Evolutionary conservation across 441 rosid species (phyloP).

Genomic region (Mallotus japonicus): DNA sequence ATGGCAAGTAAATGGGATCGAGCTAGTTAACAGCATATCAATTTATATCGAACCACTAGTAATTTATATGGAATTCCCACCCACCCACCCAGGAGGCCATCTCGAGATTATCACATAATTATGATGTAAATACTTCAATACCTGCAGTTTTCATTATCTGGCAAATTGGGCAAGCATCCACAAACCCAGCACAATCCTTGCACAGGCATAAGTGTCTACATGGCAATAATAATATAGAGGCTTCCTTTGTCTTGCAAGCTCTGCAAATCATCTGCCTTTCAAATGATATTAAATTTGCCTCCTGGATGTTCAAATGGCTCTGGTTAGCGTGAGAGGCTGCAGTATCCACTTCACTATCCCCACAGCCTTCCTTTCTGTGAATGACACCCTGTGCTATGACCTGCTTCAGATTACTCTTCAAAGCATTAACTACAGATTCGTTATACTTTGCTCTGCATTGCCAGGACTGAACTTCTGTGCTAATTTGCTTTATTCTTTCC

Average conservation of each 20-base stretch:
- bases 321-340: constrained; percentile 52
- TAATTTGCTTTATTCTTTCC: constrained; percentile 57
- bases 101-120: no score
- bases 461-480: constrained; percentile 59
- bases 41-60: no score
- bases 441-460: constrained; percentile 63
- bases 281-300: constrained; percentile 23
- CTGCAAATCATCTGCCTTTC: constrained; percentile 42
- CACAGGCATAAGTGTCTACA: constrained; percentile 68
- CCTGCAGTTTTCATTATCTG: constrained; percentile 54
- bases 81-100: no score
- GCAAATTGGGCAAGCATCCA: constrained; percentile 54
- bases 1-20: background rate
- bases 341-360: constrained; percentile 63
- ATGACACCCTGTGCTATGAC: constrained; percentile 42
- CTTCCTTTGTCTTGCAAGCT: constrained; percentile 50
- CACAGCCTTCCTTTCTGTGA: constrained; percentile 62
- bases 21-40: background rate
- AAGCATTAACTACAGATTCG: constrained; percentile 52
- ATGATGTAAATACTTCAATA: constrained; percentile 38
- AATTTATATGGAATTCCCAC: no score
- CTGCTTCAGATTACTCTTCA: constrained; percentile 61
- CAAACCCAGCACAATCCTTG: constrained; percentile 51
- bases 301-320: constrained; percentile 28
- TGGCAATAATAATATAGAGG: constrained; percentile 50